These are phyloP conservation scores for Alloteropsis semialata DNA, from an alignment of 176 grass and related monocot species.

Conservation along the genomic window DNA sequence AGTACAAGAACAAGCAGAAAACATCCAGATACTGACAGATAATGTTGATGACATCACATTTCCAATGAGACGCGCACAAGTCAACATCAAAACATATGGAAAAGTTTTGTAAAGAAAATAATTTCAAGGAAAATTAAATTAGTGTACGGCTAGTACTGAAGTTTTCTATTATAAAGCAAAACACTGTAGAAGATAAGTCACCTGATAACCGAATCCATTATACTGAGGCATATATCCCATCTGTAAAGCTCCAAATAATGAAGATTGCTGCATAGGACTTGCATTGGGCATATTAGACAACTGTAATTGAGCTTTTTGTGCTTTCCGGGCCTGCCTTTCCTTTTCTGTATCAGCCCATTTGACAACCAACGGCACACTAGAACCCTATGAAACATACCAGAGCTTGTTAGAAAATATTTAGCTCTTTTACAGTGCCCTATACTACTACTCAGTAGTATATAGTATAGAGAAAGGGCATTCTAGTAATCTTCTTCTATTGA, in stretches of 20 bases:
- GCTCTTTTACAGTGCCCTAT: too few species aligned
- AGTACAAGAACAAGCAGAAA: background rate
- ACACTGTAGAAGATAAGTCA: conserved; percentile 36
- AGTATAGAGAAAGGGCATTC: too few species aligned
- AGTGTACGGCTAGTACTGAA: background rate
- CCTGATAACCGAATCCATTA: conserved; percentile 96
- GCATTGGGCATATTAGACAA: conserved; percentile 51
- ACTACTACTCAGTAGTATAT: too few species aligned
- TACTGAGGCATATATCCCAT: conserved; percentile 93
- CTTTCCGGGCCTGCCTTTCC: conserved; percentile 91
- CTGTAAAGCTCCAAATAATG: conserved; percentile 87
- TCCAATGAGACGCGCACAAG: background rate
- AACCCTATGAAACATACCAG: conserved; percentile 54
- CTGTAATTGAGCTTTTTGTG: conserved; percentile 90
- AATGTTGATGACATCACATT: background rate
- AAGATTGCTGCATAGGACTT: conserved; percentile 73
- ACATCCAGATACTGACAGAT: background rate
- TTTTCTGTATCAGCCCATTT: conserved; percentile 99
- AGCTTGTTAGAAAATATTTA: conserved; percentile 11
- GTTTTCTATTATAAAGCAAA: background rate
- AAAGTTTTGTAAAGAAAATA: background rate
- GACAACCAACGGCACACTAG: conserved; percentile 97
- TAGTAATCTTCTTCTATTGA: too few species aligned
- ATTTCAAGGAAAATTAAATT: background rate
- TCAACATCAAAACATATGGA: background rate